Evolutionary conservation across 2,329 filamentous ascomycete species (phyloP).

Genomic region (Aspergillus sclerotialis): DNA sequence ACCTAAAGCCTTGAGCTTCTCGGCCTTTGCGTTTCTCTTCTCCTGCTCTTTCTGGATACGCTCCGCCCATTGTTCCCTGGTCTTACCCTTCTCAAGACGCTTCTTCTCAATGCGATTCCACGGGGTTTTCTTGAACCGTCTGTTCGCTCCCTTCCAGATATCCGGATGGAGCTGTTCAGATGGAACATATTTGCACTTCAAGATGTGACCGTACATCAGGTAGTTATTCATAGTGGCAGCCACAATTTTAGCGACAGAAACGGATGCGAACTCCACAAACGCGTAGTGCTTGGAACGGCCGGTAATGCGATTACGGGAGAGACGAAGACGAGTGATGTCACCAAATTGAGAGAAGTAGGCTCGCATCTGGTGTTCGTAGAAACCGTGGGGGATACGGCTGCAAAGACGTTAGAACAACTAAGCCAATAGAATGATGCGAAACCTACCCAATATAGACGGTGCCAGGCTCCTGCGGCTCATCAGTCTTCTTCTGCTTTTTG

Average conservation of each 20-base stretch:
- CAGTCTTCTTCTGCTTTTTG: conserved; percentile 43
- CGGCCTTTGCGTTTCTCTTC: conserved; percentile 60
- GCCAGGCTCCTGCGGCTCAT: conserved; percentile 50
- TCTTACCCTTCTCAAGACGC: conserved; percentile 64
- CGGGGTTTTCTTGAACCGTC: conserved; percentile 80
- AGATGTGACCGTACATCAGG: conserved; percentile 85
- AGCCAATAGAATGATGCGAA: conserved; percentile 3
- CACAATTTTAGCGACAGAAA: conserved; percentile 81
- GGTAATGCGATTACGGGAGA: conserved; percentile 88
- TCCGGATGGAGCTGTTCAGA: conserved; percentile 70
- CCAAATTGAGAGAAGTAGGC: conserved; percentile 94
- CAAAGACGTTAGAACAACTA: conserved; percentile 10
- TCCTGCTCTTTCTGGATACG: conserved; percentile 67
- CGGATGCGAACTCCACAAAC: conserved; percentile 77
- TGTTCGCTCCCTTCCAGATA: conserved; percentile 85
- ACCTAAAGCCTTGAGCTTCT: conserved; percentile 70
- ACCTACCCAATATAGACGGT: conserved; percentile 74
- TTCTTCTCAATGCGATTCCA: conserved; percentile 79
- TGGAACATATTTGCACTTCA: conserved; percentile 77
- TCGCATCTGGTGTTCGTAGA: conserved; percentile 94
- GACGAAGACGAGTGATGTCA: conserved; percentile 65
- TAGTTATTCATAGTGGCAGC: conserved; percentile 98
- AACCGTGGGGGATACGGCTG: conserved; percentile 80
- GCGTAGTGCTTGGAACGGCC: conserved; percentile 89
- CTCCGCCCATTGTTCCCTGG: conserved; percentile 70